Conservation (phyloP, 257 asterid genomes). For the Rubia yunnanensis region DNA sequence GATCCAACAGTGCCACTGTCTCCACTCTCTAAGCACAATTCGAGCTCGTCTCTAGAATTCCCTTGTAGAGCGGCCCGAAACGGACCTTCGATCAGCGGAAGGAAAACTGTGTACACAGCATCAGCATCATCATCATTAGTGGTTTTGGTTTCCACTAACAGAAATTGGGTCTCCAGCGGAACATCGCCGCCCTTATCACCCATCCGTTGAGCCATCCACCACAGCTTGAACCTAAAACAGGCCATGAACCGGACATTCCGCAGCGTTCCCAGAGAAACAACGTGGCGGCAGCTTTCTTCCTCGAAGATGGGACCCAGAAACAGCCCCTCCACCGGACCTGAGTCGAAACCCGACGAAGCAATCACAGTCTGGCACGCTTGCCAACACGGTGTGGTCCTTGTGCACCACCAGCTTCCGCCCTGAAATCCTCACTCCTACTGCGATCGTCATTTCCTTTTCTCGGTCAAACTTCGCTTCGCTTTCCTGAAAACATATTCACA, state of each 20-base stretch:
- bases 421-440: conserved; percentile 15
- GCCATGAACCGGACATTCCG: conserved; percentile 60
- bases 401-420: conserved; percentile 25
- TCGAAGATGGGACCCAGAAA: conserved; percentile 32
- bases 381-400: conserved; percentile 23
- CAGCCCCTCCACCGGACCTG: conserved; percentile 34
- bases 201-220: conserved; percentile 98
- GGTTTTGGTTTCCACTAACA: conserved; percentile 47
- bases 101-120: conserved; percentile 46
- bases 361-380: conserved; percentile 30
- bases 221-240: conserved; percentile 70
- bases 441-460: conserved; percentile 26
- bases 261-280: conserved; percentile 28
- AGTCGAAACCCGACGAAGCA: conserved; percentile 20
- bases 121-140: conserved; percentile 30
- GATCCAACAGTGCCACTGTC: conserved; percentile 37
- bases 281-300: conserved; percentile 24
- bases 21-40: conserved; percentile 69
- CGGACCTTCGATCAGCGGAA: conserved; percentile 69
- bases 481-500: conserved; percentile 12
- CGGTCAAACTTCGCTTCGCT: conserved; percentile 16
- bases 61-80: conserved; percentile 76
- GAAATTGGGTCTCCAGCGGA: conserved; percentile 75
- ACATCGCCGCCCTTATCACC: conserved; percentile 66
- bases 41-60: conserved; percentile 49